These are phyloP conservation scores for Umbellularia californica DNA, from an alignment of 164 flowering plant species.

Conservation along the genomic window DNA sequence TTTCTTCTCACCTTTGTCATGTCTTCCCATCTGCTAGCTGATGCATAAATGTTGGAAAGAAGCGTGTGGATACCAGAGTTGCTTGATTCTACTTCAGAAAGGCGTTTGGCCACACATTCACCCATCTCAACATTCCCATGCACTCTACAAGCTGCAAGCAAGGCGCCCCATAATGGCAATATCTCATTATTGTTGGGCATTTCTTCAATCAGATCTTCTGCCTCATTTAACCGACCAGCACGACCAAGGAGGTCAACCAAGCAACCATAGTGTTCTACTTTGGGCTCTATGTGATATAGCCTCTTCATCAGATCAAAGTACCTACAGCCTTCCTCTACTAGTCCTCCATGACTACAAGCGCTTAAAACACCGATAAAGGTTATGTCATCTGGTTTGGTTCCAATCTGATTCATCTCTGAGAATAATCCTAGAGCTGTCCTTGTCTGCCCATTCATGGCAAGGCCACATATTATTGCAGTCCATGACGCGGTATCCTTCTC, in stretches of 20 bases:
- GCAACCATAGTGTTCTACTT: conserved; percentile 77
- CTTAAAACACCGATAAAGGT: conserved; percentile 71
- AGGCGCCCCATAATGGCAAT: conserved; percentile 62
- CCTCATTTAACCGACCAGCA: conserved; percentile 60
- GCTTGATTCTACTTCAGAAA: too few species aligned
- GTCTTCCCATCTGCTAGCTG: too few species aligned
- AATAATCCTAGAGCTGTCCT: conserved; percentile 54
- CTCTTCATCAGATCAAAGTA: conserved; percentile 56
- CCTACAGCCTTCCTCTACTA: conserved; percentile 60
- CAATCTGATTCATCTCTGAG: conserved; percentile 42
- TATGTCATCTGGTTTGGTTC: conserved; percentile 61
- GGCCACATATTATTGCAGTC: conserved; percentile 73
- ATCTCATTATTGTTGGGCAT: conserved; percentile 33
- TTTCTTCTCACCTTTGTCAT: too few species aligned
- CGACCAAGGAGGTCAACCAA: conserved; percentile 75
- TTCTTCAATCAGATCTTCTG: conserved; percentile 42
- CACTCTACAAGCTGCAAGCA: conserved; percentile 49
- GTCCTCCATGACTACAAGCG: conserved; percentile 81
- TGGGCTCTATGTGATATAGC: conserved; percentile 48
- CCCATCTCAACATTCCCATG: too few species aligned
- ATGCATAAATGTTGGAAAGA: too few species aligned
- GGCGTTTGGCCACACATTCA: too few species aligned
- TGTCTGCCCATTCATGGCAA: conserved; percentile 67
- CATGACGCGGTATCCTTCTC: conserved; percentile 62
- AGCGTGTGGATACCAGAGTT: too few species aligned